Base-by-base conservation (phyloP, 108 stramenopile species). In the Nitzschia putrida region DNA sequence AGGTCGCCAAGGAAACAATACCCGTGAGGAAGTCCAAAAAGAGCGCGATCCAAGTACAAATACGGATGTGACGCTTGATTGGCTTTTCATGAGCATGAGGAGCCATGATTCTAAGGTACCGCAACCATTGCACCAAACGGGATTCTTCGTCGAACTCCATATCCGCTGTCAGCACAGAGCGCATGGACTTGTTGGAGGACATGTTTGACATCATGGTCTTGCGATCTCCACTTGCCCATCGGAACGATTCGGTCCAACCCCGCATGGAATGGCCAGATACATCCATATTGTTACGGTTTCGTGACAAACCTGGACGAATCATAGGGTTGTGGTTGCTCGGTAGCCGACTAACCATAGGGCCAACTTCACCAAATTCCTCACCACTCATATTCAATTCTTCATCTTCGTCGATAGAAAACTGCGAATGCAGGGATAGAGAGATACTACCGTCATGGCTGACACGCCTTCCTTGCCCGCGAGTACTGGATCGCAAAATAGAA, bases 31-130 rank as follows among this genome's bases (percentile, higher is more conserved):
- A 69, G 65, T 80, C 79, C 7, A 55, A 54, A 22, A 80, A 34
- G 14, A 80, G 52, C n/a, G 73, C 50, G 12, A 44, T 12, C 79
- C 73, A 80, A 14, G 68, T 73, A 39, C 70, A 16, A n/a, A 71
- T 61, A 4, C 72, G 68, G 26, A 80, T 50, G 39, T 56, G 41
- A 44, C 54, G 50, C 38, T 80, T 73, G 52, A 74, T 40, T 22
- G 72, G 72, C n/a, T 69, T 44, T 24, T 79, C 78, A 40, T 77
- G 52, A 14, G 61, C 69, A 53, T 77, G 57, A 2, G 76, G 76
- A 13, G 76, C 49, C 55, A 77, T 34, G 12, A 77, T 39, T 6
- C 57, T 64, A 14, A 71, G 58, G 34, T 70, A 77, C 8, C 76
- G 69, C 12, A 77, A 42, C 29, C 24, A 49, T n/a, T 51, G 43